Evolutionary conservation across 495 filamentous ascomycete species (phyloP), one percentile per base, ranked within the genome.

Genomic region (Clohesyomyces aquaticus): DNA sequence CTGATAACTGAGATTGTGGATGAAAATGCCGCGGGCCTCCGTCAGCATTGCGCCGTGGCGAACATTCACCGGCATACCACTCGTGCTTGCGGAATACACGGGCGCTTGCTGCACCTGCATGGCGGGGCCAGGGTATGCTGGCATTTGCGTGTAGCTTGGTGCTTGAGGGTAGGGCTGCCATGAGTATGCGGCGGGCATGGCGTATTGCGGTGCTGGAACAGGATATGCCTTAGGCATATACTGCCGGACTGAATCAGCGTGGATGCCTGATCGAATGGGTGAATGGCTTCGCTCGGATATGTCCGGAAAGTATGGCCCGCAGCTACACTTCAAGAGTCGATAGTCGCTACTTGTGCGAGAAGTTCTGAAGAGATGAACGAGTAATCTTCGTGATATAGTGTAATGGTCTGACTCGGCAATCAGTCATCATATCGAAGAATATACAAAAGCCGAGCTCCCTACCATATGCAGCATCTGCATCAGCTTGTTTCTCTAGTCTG

Each of bases 1-100:
- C 11, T 41, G 55, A 48, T 68, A 73, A 58, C 52, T 68, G 11
- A 76, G 62, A 14, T 61, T 54, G 19, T 56, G 63, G 51, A 76
- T 71, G 64, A 75, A 75, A 18, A 76, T 66, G 9, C 70, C 69
- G 12, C 73, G 71, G 35, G 62, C 54, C 52, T 76, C 73, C 4
- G 70, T 74, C 3, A 59, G 41, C 8, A 65, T 57, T 22, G 59
- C 53, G 0, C 74, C 74, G n/a, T 59, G 23, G 14, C 51, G 38
- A 19, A 66, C 53, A 55, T 73, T 76, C 23, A 75, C 67, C 2
- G 71, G 68, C n/a, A 69, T 41, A 3, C 73, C 73, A 23, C 28
- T 59, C 2, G 49, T 11, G 16, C 58, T 57, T 19, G 47, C 41
- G 3, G 70, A 65, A 57, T 75, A 75, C 9, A 41, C 51, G 27